Evolutionary conservation across 768 basidiomycete genomes (phyloP).

Genomic region (Russula vinacea): DNA sequence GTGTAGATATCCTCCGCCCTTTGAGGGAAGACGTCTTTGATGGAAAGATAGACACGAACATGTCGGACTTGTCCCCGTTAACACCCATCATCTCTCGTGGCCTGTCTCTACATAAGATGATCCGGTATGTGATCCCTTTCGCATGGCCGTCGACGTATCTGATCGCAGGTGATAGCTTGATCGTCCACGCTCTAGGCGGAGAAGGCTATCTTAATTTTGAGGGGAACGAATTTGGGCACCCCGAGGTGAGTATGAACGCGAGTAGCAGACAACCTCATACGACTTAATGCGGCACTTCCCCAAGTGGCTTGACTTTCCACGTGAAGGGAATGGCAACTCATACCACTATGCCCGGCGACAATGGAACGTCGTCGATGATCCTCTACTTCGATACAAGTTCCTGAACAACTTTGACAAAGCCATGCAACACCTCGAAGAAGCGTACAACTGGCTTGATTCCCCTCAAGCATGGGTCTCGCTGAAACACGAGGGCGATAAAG

Average conservation of each 20-base stretch:
- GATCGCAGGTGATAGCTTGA: conserved; percentile 49
- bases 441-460: conserved; percentile 80
- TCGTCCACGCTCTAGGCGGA: conserved; percentile 91
- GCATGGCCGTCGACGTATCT: conserved; percentile 5
- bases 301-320: conserved; percentile 99
- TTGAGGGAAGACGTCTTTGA: not conserved
- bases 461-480: conserved; percentile 89
- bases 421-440: conserved; percentile 84
- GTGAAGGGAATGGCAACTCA: conserved; percentile 91
- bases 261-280: not conserved
- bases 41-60: conserved; percentile 71
- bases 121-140: conserved; percentile 55
- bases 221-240: conserved; percentile 98
- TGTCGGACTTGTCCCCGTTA: conserved; percentile 82
- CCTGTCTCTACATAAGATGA: conserved; percentile 94
- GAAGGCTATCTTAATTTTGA: conserved; percentile 98
- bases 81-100: conserved; percentile 88
- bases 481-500: conserved; percentile 90
- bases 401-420: conserved; percentile 89
- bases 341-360: conserved; percentile 97
- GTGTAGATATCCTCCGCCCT: conserved; percentile 57
- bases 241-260: conserved; percentile 59
- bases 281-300: conserved; percentile 8
- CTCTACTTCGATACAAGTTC: conserved; percentile 83
- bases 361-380: conserved; percentile 92